Percentiles rank a stretch among this genome's conserved stretches.
phyloP scores from a whole-genome alignment of 2,329 filamentous ascomycete species.

The Coniosporium tulheliwenetii region DNA sequence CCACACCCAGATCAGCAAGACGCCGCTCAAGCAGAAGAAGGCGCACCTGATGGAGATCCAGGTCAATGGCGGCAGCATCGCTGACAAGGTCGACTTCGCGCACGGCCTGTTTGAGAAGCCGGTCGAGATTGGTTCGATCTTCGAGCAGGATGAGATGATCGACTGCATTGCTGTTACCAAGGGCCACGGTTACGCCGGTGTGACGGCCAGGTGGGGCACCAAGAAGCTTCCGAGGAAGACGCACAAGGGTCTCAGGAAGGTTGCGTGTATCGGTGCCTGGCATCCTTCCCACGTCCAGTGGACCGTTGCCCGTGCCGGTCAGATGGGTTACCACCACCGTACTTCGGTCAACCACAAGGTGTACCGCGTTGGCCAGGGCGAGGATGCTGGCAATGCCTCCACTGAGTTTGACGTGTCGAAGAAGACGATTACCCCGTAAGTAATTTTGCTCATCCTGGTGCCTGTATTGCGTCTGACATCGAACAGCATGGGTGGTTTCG shows the following conservation, averaged over 20 bases:
- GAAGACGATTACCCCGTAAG: constrained; percentile 99
- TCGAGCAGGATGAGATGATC: constrained; percentile 99
- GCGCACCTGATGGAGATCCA: constrained; percentile 99
- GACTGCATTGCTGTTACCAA: constrained; percentile 99
- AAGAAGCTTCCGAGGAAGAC: constrained; percentile 99
- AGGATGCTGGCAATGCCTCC: constrained; percentile 79
- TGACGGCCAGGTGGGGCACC: constrained; percentile 96
- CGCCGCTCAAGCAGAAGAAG: constrained; percentile 99
- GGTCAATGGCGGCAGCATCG: constrained; percentile 90
- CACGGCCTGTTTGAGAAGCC: constrained; percentile 98
- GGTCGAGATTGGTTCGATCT: constrained; percentile 81
- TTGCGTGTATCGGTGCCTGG: constrained; percentile 99
- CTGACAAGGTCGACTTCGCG: constrained; percentile 95
- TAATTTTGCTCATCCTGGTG: constrained; percentile 17
- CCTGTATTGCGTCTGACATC: constrained; percentile 17
- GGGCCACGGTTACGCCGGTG: constrained; percentile 97
- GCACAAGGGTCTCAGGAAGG: constrained; percentile 99
- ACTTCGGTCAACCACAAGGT: constrained; percentile 99
- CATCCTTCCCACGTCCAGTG: constrained; percentile 99
- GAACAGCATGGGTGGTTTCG: constrained; percentile 87
- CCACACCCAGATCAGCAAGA: constrained; percentile 99
- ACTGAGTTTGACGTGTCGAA: constrained; percentile 96
- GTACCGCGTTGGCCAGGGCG: constrained; percentile 93
- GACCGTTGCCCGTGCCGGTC: constrained; percentile 99
- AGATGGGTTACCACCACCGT: constrained; percentile 99